Evolutionary conservation across 2,329 filamentous ascomycete genomes (phyloP).

Genomic region (Aspergillus japonicus): DNA sequence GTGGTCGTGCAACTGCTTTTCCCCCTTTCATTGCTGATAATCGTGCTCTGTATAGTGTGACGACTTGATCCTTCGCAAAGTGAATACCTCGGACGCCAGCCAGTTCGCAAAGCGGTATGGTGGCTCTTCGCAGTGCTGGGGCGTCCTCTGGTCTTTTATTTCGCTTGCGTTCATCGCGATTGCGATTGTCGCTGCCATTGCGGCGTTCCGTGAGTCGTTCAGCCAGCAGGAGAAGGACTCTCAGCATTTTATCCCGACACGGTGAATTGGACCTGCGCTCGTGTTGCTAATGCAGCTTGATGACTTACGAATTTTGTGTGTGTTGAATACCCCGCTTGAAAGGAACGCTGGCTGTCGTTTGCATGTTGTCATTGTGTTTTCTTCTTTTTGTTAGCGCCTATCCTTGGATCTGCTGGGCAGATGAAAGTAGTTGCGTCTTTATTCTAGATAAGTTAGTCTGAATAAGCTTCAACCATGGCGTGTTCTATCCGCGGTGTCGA

Average conservation of each 20-base stretch:
- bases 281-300: neutral
- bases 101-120: constrained; percentile 77
- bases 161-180: constrained; percentile 69
- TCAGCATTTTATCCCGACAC: constrained; percentile 61
- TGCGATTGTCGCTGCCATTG: constrained; percentile 73
- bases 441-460: neutral
- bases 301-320: neutral
- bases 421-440: neutral
- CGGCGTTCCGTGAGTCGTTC: constrained; percentile 71
- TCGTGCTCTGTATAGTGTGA: constrained; percentile 56
- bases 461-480: no score
- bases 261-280: constrained; percentile 8
- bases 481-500: no score
- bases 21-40: neutral
- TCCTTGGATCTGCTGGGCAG: neutral
- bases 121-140: constrained; percentile 78
- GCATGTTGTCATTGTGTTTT: neutral
- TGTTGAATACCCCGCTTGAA: neutral
- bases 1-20: neutral
- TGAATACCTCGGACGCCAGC: constrained; percentile 75
- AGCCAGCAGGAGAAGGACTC: constrained; percentile 68
- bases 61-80: constrained; percentile 75
- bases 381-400: neutral
- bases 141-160: constrained; percentile 73
- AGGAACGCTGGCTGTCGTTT: neutral